Conservation (phyloP, 129 eudicot species). For the Logfia minima region DNA sequence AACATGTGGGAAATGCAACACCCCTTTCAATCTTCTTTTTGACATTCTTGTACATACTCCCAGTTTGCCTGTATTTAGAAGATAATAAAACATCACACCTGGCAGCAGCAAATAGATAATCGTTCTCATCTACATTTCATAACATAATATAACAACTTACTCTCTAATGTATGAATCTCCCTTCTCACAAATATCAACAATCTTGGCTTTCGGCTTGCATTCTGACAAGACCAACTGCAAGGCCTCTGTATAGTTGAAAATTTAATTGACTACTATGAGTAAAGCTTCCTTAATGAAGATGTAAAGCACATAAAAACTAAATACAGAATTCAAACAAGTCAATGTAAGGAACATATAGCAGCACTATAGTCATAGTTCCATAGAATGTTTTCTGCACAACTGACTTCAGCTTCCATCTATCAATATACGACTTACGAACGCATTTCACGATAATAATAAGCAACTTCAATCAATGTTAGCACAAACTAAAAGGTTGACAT, state of each 20-base stretch:
- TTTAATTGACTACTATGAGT: not conserved
- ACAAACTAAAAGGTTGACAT: not conserved
- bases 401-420: too few species aligned
- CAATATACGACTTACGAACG: not conserved
- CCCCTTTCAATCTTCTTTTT: slow-evolving; percentile 96
- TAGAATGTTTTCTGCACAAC: too few species aligned
- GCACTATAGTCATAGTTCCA: not conserved
- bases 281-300: not conserved
- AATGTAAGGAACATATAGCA: not conserved
- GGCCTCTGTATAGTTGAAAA: slow-evolving; percentile 56
- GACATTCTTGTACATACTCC: slow-evolving; percentile 84
- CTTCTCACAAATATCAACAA: slow-evolving; percentile 88
- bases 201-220: slow-evolving; percentile 88
- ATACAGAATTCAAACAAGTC: not conserved
- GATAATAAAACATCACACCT: not conserved
- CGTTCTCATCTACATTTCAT: not conserved
- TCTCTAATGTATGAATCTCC: slow-evolving; percentile 80
- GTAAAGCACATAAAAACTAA: not conserved
- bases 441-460: not conserved
- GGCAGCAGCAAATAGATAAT: not conserved
- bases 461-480: not conserved
- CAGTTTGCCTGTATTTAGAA: slow-evolving; percentile 59
- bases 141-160: slow-evolving; percentile 35
- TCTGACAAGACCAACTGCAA: slow-evolving; percentile 83
- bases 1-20: slow-evolving; percentile 90